Base-by-base conservation (phyloP, 2,329 filamentous ascomycete genomes). In the Fusarium avenaceum region DNA sequence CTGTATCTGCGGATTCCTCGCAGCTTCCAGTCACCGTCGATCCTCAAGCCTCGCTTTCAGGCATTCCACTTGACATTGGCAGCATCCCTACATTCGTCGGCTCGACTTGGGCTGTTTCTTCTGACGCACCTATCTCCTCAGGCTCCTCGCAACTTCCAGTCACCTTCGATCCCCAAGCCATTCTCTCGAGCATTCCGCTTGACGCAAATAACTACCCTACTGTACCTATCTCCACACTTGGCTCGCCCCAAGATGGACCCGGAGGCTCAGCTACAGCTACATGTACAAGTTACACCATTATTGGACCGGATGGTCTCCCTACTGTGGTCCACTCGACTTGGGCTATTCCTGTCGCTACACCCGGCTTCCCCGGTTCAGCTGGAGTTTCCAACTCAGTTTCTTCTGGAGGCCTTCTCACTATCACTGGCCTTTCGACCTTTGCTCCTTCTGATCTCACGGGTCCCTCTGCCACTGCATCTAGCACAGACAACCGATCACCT, bases 41-140 rank as follows among this genome's bases (percentile, higher is more conserved):
- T 11, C 67, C 67, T 3, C 58, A 67, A 15, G 57, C 50, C 11
- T 46, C 67, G 3, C 56, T 72, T 14, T 66, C 62, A 22, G 59
- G 60, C 6, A 56, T 72, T 30, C 55, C 65, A 8, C 50, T 63
- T 20, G 69, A 38, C n/a, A 38, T 73, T 19, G 70, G 79, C 60
- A 77, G 77, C 7, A 60, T 72, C 33, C 74, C 76, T 13, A 80
- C 78, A 11, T 69, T 78, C 14, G 60, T 80, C 20, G 75, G 79
- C 39, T 79, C 78, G 9, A 77, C 75, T 17, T 74, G 77, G 71
- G 69, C 78, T 20, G 61, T 75, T 14, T 69, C 76, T 47, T 26
- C 43, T 8, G 57, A 45, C 33, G 66, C 63, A 13, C 63, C 69
- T 26, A 49, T 46, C 15, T 47, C 56, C 24, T 58, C 58, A 6